Conservation (phyloP, 768 basidiomycete genomes). For the Cyathus striatus region DNA sequence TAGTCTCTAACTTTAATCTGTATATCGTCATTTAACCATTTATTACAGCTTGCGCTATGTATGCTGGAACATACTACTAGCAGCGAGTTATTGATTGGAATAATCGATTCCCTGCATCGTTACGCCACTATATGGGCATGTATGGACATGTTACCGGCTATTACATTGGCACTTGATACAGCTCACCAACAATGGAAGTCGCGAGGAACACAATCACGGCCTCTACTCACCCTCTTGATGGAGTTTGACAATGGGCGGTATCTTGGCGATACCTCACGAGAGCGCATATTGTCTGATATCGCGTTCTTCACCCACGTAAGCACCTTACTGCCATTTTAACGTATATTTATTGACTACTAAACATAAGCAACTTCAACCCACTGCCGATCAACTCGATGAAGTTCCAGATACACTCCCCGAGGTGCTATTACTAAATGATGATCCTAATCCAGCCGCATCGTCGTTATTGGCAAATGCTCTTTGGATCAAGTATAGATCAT, state of each 20-base stretch:
- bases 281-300: slow-evolving; percentile 58
- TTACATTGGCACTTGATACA: slow-evolving; percentile 54
- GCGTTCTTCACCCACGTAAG: slow-evolving; percentile 57
- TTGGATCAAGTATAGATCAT: slow-evolving; percentile 79
- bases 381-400: slow-evolving; percentile 28
- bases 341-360: neutral
- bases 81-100: slow-evolving; percentile 48
- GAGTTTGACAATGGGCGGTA: slow-evolving; percentile 60
- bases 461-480: slow-evolving; percentile 69
- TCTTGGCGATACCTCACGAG: slow-evolving; percentile 48
- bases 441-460: slow-evolving; percentile 55
- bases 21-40: neutral
- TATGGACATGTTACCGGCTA: slow-evolving; percentile 55
- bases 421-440: slow-evolving; percentile 59
- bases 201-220: slow-evolving; percentile 60
- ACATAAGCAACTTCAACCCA: slow-evolving; percentile 51
- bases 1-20: slow-evolving; percentile 11
- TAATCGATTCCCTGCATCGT: slow-evolving; percentile 70
- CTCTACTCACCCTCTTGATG: slow-evolving; percentile 56
- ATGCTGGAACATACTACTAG: slow-evolving; percentile 50
- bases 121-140: slow-evolving; percentile 74
- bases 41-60: slow-evolving; percentile 43
- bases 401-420: slow-evolving; percentile 54
- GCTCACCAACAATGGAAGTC: slow-evolving; percentile 62
- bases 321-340: no score